Evolutionary conservation across 345 rosid species (phyloP).

Genomic region (Populus simonii): DNA sequence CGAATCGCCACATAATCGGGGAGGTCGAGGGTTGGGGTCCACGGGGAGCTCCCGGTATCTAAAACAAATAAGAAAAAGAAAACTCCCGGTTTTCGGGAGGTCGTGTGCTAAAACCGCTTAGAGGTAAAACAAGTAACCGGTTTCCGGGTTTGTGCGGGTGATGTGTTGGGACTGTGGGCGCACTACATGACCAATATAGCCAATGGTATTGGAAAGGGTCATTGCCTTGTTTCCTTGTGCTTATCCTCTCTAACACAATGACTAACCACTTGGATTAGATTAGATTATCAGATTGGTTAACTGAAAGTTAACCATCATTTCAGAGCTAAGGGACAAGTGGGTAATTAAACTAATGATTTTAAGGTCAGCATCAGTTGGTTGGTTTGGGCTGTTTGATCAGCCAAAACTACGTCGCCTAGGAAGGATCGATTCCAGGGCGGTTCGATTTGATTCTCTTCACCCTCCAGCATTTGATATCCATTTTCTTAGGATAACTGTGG

Average conservation of each 20-base stretch:
- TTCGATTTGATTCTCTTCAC: no score
- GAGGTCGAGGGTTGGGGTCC: slow-evolving; percentile 13
- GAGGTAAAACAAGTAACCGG: slow-evolving; percentile 34
- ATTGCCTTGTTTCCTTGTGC: slow-evolving; percentile 9
- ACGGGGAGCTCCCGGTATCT: slow-evolving; percentile 19
- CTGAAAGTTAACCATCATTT: neutral
- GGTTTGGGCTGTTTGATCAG: neutral
- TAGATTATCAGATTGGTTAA: neutral
- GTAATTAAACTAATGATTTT: neutral
- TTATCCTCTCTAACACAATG: slow-evolving; percentile 18
- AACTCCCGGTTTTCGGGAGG: slow-evolving; percentile 76
- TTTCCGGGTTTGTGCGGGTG: slow-evolving; percentile 34
- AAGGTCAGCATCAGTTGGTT: neutral
- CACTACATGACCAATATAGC: slow-evolving; percentile 21
- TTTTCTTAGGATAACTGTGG: no score
- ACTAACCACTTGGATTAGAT: slow-evolving; percentile 2
- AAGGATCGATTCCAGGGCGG: no score
- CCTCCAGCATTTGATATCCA: no score
- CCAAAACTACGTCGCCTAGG: no score
- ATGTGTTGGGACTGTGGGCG: slow-evolving; percentile 44
- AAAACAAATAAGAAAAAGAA: neutral
- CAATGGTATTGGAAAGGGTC: slow-evolving; percentile 36
- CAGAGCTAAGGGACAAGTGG: no score
- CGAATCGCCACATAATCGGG: slow-evolving; percentile 79
- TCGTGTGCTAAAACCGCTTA: slow-evolving; percentile 35